A percentile compares a stretch with the other conserved stretches of the same genome.
phyloP scores from a whole-genome alignment of 139 green algal genomes.

The Chlorella sp. region DNA sequence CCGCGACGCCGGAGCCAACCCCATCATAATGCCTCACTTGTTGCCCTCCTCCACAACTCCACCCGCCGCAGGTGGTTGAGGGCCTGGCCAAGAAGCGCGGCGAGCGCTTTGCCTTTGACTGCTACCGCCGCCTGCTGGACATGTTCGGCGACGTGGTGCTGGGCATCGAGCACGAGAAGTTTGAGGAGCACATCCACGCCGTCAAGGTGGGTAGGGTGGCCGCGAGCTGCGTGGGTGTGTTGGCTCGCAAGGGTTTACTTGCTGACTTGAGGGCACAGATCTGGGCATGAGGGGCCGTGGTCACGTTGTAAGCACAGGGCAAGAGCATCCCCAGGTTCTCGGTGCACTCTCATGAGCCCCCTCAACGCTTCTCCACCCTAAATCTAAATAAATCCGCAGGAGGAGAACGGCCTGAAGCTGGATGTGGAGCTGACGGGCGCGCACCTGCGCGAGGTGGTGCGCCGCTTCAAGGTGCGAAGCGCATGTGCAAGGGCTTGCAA shows the following conservation, averaged over 20 bases:
- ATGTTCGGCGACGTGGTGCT: slow-evolving; percentile 91
- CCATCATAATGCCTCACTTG: no score
- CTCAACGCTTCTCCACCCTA: no score
- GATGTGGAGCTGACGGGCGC: slow-evolving; percentile 82
- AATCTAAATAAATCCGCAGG: background rate
- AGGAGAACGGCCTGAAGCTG: slow-evolving; percentile 54
- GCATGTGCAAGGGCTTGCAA: background rate
- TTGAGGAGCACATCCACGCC: slow-evolving; percentile 79
- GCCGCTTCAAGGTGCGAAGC: slow-evolving; percentile 51
- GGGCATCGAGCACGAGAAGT: slow-evolving; percentile 78
- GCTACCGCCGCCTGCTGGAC: slow-evolving; percentile 85
- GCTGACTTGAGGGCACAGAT: no score
- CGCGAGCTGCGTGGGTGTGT: no score
- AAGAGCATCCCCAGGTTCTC: no score
- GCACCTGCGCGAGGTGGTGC: slow-evolving; percentile 78
- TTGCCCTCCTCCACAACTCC: no score
- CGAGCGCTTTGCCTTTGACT: slow-evolving; percentile 84
- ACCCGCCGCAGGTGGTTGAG: slow-evolving; percentile 59
- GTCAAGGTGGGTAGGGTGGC: slow-evolving; percentile 61
- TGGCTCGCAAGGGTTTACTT: no score
- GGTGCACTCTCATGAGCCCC: no score
- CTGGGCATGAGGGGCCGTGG: no score
- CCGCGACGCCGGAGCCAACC: no score
- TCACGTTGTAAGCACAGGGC: no score
- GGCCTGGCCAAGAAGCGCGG: slow-evolving; percentile 64